phyloP scores from a whole-genome alignment of 2,329 filamentous ascomycete genomes.

The Aspergillus quadricinctus region DNA sequence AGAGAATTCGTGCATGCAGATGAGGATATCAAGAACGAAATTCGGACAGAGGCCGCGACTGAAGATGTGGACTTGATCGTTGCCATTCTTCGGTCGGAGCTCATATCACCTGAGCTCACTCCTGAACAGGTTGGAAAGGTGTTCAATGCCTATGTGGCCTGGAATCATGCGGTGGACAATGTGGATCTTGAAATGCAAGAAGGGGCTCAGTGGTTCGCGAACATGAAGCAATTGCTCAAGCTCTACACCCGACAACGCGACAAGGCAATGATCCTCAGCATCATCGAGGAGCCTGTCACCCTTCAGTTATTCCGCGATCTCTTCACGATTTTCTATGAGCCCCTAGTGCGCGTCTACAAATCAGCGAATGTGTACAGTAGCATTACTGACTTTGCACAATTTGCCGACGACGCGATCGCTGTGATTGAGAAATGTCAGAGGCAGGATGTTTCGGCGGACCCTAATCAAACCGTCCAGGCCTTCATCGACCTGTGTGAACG shows the following conservation, averaged over 20 bases:
- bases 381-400: conserved; percentile 91
- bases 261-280: conserved; percentile 93
- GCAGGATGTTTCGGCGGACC: conserved; percentile 85
- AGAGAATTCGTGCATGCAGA: conserved; percentile 72
- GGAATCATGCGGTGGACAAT: conserved; percentile 91
- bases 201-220: conserved; percentile 86
- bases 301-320: conserved; percentile 92
- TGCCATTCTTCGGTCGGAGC: conserved; percentile 73
- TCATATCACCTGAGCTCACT: conserved; percentile 66
- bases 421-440: conserved; percentile 66
- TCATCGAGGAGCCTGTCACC: conserved; percentile 96
- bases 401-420: conserved; percentile 87
- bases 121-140: conserved; percentile 74
- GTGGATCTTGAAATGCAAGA: conserved; percentile 79
- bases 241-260: conserved; percentile 86
- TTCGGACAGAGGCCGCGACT: conserved; percentile 66
- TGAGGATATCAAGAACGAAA: conserved; percentile 67
- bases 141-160: conserved; percentile 93
- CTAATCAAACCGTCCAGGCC: conserved; percentile 95
- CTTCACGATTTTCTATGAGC: conserved; percentile 98
- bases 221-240: conserved; percentile 92
- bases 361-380: conserved; percentile 97
- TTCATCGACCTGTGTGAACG: conserved; percentile 96
- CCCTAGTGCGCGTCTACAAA: conserved; percentile 94
- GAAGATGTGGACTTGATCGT: conserved; percentile 84